A percentile compares a stretch with the other conserved stretches of the same genome.
These are phyloP conservation scores for Pythium apleroticum DNA, from an alignment of 352 stramenopile genomes.

Conservation along the genomic window DNA sequence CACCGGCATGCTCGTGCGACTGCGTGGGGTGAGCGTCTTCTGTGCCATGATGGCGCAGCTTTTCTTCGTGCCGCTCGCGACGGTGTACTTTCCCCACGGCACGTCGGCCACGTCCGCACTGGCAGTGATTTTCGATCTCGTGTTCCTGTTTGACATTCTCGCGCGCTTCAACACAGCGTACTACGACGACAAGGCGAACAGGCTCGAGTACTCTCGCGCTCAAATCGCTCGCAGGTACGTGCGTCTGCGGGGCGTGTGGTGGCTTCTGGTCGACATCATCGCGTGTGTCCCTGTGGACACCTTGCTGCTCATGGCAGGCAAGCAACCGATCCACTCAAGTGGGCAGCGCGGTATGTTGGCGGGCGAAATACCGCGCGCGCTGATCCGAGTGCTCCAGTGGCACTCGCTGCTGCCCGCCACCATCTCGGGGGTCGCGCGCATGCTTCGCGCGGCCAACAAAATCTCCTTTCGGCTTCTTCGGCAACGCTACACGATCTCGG, in stretches of 20 bases:
- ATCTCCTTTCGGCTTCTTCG: conserved; percentile 7
- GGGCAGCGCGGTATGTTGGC: not conserved
- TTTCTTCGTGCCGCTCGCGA: conserved; percentile 16
- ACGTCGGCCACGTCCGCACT: not conserved
- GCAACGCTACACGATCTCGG: not conserved
- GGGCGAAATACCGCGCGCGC: not conserved
- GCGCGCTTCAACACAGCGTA: conserved; percentile 20
- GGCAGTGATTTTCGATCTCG: conserved; percentile 11
- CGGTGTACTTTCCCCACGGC: conserved; percentile 16
- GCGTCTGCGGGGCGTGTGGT: not conserved
- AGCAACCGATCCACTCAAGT: not conserved
- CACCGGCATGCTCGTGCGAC: not conserved
- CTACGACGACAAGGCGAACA: conserved; percentile 18
- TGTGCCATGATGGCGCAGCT: conserved; percentile 14
- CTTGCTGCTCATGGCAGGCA: not conserved
- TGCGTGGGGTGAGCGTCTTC: conserved; percentile 5
- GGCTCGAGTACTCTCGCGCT: conserved; percentile 11
- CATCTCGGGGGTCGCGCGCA: conserved; percentile 8
- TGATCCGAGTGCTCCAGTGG: conserved; percentile 10
- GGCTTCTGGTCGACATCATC: conserved; percentile 12
- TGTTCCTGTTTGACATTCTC: conserved; percentile 16
- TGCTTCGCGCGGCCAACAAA: conserved; percentile 14
- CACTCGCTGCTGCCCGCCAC: conserved; percentile 5
- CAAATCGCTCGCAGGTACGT: conserved; percentile 11
- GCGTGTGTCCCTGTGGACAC: conserved; percentile 10